phyloP scores from a whole-genome alignment of 2,329 filamentous ascomycete genomes.

The Amesomyces nigricolor region DNA sequence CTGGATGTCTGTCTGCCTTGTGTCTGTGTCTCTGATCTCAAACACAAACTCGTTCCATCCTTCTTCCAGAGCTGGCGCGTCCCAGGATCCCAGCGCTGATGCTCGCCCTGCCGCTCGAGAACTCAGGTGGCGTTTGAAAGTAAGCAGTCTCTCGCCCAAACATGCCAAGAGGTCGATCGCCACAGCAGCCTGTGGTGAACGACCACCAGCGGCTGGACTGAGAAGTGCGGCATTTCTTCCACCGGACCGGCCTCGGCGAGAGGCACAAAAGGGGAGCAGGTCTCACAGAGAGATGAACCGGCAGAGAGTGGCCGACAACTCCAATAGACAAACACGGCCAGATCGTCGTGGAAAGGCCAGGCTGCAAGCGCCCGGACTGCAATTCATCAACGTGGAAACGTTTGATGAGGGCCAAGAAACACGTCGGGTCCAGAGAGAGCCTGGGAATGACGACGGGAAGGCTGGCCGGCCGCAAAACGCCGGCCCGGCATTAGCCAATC shows the following conservation, averaged over 20 bases:
- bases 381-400: background rate
- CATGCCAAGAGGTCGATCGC: conserved; percentile 1
- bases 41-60: too few relatives aligned
- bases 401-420: background rate
- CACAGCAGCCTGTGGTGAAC: background rate
- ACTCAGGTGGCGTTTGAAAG: background rate
- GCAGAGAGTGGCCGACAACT: conserved; percentile 5
- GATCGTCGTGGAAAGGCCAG: too few relatives aligned
- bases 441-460: background rate
- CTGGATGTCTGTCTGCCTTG: background rate
- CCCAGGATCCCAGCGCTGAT: too few relatives aligned
- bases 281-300: background rate
- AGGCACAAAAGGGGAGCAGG: conserved; percentile 7
- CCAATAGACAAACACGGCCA: too few relatives aligned
- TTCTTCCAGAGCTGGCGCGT: too few relatives aligned
- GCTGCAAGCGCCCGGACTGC: background rate
- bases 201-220: conserved; percentile 15
- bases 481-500: background rate
- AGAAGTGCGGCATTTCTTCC: conserved; percentile 26
- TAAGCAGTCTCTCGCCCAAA: background rate
- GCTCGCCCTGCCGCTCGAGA: too few relatives aligned
- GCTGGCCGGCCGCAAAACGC: background rate
- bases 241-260: conserved; percentile 21
- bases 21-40: background rate
- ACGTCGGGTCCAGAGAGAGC: background rate